These are phyloP conservation scores for Anethum foeniculum DNA, from an alignment of 140 eudicot genomes.

Conservation along the genomic window DNA sequence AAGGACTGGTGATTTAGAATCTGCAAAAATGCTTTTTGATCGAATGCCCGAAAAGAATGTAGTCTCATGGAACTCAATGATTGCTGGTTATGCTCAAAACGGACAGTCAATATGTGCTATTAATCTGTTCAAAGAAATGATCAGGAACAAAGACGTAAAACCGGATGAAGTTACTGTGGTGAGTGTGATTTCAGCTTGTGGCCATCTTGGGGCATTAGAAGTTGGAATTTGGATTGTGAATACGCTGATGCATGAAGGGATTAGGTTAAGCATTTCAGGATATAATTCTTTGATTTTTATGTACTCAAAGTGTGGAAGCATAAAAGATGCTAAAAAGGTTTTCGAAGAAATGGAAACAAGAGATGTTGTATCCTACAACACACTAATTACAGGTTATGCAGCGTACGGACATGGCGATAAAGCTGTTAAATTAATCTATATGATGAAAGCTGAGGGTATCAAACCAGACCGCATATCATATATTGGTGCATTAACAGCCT, in stretches of 20 bases:
- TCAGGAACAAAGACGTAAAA: constrained; percentile 18
- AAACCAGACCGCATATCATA: constrained; percentile 69
- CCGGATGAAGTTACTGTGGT: constrained; percentile 77
- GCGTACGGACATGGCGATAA: constrained; percentile 53
- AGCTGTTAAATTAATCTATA: constrained; percentile 40
- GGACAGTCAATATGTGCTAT: constrained; percentile 64
- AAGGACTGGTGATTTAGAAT: constrained; percentile 53
- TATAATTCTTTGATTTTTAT: constrained; percentile 63
- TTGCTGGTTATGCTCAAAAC: constrained; percentile 76
- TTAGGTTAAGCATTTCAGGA: constrained; percentile 47
- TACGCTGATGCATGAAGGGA: constrained; percentile 16
- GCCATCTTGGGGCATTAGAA: constrained; percentile 77
- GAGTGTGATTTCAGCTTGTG: constrained; percentile 79
- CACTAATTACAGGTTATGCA: constrained; percentile 73
- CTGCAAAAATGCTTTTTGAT: constrained; percentile 58
- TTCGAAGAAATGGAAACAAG: constrained; percentile 51
- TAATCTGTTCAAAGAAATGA: constrained; percentile 57
- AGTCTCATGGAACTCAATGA: constrained; percentile 77
- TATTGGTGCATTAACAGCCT: constrained; percentile 63
- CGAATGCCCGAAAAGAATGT: constrained; percentile 52
- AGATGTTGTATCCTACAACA: constrained; percentile 62
- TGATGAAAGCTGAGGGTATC: constrained; percentile 52
- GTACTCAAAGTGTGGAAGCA: constrained; percentile 83
- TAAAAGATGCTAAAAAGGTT: constrained; percentile 43
- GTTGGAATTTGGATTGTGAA: constrained; percentile 54